Conservation (phyloP, 2,329 filamentous ascomycete genomes). For the Coleophoma cylindrospora region DNA sequence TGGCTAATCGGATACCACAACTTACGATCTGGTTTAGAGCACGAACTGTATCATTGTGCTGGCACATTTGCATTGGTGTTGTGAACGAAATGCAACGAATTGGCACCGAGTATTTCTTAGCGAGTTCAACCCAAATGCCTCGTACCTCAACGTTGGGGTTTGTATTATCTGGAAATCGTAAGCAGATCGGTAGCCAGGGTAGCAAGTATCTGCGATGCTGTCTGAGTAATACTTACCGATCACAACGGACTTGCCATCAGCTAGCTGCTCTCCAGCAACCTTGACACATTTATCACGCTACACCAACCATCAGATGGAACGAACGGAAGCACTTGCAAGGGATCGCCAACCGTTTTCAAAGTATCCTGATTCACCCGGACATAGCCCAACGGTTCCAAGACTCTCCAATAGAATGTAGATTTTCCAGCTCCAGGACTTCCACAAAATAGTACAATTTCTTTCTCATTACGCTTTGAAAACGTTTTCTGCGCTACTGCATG, state of each 20-base stretch:
- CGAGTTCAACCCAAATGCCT: conserved; percentile 72
- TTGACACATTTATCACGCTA: conserved; percentile 63
- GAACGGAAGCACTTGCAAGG: conserved; percentile 2
- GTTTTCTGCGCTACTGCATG: too few relatives aligned
- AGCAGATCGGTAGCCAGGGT: conserved; percentile 6
- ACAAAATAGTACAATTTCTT: conserved; percentile 80
- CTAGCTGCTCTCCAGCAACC: conserved; percentile 61
- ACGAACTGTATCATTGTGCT: conserved; percentile 86
- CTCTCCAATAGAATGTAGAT: conserved; percentile 80
- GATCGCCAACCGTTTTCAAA: conserved; percentile 60
- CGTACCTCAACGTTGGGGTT: conserved; percentile 79
- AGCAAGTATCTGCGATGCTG: conserved; percentile 2
- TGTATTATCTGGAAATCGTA: conserved; percentile 70
- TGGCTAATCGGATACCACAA: conserved; percentile 1
- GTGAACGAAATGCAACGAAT: conserved; percentile 86
- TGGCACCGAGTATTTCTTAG: conserved; percentile 63
- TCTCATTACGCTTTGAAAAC: conserved; percentile 49
- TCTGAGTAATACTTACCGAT: conserved; percentile 57
- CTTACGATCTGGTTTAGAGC: conserved; percentile 48
- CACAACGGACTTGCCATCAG: conserved; percentile 62
- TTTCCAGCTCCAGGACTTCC: conserved; percentile 89
- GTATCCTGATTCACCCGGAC: conserved; percentile 85
- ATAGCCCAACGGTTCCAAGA: conserved; percentile 74
- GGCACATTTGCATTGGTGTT: conserved; percentile 54
- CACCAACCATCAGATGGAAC: conserved; percentile 13